phyloP scores from a whole-genome alignment of 2,329 filamentous ascomycete genomes.

The Alternaria metachromatica region DNA sequence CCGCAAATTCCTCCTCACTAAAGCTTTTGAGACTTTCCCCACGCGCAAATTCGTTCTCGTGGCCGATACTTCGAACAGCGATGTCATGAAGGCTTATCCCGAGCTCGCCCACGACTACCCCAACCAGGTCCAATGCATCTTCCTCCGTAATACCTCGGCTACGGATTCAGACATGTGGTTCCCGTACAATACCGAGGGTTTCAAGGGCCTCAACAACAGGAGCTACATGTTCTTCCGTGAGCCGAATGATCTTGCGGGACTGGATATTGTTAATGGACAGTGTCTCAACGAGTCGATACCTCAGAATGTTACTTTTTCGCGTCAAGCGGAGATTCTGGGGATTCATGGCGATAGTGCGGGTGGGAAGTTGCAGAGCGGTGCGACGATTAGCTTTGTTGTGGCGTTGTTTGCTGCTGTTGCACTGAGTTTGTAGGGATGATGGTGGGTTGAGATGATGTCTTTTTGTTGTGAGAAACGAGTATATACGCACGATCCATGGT shows the following conservation, averaged over 20 bases:
- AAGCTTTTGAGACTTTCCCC: slow-evolving; percentile 77
- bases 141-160: slow-evolving; percentile 74
- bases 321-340: slow-evolving; percentile 45
- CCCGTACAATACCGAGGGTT: slow-evolving; percentile 76
- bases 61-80: slow-evolving; percentile 77
- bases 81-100: slow-evolving; percentile 72
- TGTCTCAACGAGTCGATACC: slow-evolving; percentile 69
- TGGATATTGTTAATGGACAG: slow-evolving; percentile 72
- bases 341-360: slow-evolving; percentile 41
- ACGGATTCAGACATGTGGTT: slow-evolving; percentile 73
- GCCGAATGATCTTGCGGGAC: slow-evolving; percentile 69
- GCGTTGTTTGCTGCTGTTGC: slow-evolving; percentile 41
- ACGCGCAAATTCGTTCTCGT: slow-evolving; percentile 76
- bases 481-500: slow-evolving; percentile 1
- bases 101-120: slow-evolving; percentile 70
- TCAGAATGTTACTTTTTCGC: slow-evolving; percentile 74
- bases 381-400: slow-evolving; percentile 42
- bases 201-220: slow-evolving; percentile 69
- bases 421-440: slow-evolving; percentile 25
- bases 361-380: slow-evolving; percentile 32
- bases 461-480: too few species aligned
- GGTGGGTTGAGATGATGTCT: not conserved
- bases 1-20: slow-evolving; percentile 71
- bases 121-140: slow-evolving; percentile 77
- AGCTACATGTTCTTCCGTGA: slow-evolving; percentile 82